Percentiles rank a stretch among this genome's conserved stretches.
phyloP scores from a whole-genome alignment of 768 basidiomycete genomes.

The Mycena albidolilacea region DNA sequence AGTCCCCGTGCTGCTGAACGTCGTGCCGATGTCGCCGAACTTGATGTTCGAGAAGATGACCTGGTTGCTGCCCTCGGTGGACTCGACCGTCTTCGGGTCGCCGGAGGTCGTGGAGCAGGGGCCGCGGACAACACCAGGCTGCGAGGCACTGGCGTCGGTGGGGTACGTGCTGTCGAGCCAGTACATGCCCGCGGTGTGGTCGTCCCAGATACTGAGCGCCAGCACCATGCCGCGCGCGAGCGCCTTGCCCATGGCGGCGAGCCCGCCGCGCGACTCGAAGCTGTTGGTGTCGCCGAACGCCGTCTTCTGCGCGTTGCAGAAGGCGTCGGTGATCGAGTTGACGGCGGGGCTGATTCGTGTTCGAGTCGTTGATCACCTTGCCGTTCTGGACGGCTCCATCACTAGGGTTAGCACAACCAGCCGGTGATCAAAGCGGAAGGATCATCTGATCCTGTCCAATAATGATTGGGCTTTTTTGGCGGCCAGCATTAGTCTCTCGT shows the following conservation, averaged over 20 bases:
- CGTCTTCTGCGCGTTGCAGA: conserved; percentile 64
- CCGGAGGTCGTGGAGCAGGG: conserved; percentile 47
- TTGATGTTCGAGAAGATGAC: conserved; percentile 60
- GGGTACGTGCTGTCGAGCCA: conserved; percentile 53
- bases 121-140: conserved; percentile 39
- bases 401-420: no score
- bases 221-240: conserved; percentile 56
- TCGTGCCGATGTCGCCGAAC: conserved; percentile 56
- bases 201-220: conserved; percentile 57
- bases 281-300: conserved; percentile 56
- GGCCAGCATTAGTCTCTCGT: no score
- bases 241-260: conserved; percentile 44
- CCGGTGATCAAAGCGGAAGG: no score
- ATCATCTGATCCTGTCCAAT: no score
- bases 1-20: conserved; percentile 39
- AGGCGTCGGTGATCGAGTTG: conserved; percentile 65
- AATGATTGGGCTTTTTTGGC: no score
- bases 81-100: conserved; percentile 50
- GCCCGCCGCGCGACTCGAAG: conserved; percentile 53
- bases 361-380: conserved; percentile 66
- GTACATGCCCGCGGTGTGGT: conserved; percentile 52
- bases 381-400: conserved; percentile 69
- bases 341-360: conserved; percentile 51
- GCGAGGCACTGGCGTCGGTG: conserved; percentile 37
- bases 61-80: conserved; percentile 42